Base-by-base conservation (phyloP, 225 moss, liverwort and hornwort genomes). In the Pleurozium schreberi region DNA sequence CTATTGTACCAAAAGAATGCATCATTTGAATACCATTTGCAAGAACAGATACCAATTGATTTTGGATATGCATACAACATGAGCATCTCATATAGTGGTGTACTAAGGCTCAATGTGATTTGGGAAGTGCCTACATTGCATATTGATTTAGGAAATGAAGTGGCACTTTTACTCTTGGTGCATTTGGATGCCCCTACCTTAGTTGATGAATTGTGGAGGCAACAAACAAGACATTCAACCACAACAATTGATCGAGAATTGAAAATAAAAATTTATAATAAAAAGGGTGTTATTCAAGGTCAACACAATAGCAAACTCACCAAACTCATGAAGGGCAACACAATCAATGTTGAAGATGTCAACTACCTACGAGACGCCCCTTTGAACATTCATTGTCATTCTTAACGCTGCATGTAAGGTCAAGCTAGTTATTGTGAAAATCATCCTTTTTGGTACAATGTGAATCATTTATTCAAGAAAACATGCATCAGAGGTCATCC, bases 401-500 rank as follows among this genome's bases (percentile, higher is more conserved):
- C 31, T 43, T 33, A 21, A 49, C 1, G n/a, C n/a, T n/a, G n/a
- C 20, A 0, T 7, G 2, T 1, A 75, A 50, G 2, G 33, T 20
- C 1, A 1, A 7, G 33, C 0, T 75, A 6, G 6, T 28, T 2
- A 71, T 7, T 0, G 2, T 49, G 45, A 0, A 49, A 75, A 75
- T 50, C 20, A 75, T 50, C 10, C 4, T 30, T 30, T 31, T 31
- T 11, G 11, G 4, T 47, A 47, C 3, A 14, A 0, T 19, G 11
- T 17, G 31, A 75, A 49, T 31, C 12, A 31, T 47, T 4, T 30
- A 47, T 11, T 28, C 31, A 11, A 49, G 18, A 18, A 7, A 11
- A 5, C 6, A 11, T 8, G 19, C 2, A 33, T 13, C 50, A 13
- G 8, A 52, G 8, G 50, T 52, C 50, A 34, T 50, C 10, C 4